A percentile compares a stretch with the other conserved stretches of the same genome.
phyloP scores from a whole-genome alignment of 2,329 filamentous ascomycete species.

The Rhexocercosporidium sp. region DNA sequence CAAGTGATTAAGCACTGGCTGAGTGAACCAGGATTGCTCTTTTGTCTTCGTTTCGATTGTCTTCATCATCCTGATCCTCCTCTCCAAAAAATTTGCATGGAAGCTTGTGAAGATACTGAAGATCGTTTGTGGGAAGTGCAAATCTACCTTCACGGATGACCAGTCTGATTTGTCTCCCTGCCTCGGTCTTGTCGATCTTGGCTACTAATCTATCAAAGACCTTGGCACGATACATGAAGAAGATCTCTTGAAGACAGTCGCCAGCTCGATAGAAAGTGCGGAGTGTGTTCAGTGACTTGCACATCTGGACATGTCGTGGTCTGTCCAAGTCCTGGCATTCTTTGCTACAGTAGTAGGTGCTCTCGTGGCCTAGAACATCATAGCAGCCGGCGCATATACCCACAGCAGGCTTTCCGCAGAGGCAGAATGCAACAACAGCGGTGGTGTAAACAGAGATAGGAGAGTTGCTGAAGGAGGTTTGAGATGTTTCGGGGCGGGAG shows the following conservation, averaged over 20 bases:
- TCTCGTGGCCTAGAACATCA: background rate
- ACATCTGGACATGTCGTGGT: constrained; percentile 4
- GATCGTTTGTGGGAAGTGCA: background rate
- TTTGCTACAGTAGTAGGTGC: constrained; percentile 14
- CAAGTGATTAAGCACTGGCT: background rate
- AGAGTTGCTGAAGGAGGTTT: background rate
- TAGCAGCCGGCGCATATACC: background rate
- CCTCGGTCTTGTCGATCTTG: background rate
- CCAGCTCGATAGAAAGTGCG: background rate
- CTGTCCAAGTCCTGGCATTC: constrained; percentile 10
- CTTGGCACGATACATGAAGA: constrained; percentile 6
- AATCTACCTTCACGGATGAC: background rate
- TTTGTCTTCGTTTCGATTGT: background rate
- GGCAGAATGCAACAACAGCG: background rate
- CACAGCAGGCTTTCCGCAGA: background rate
- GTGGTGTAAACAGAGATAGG: background rate
- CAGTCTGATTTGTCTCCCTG: background rate
- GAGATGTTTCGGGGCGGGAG: background rate
- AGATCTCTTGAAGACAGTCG: constrained; percentile 4
- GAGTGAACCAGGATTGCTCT: background rate
- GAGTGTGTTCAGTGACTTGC: background rate
- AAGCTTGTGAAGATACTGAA: background rate
- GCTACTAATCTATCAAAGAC: constrained; percentile 5
- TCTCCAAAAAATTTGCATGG: background rate
- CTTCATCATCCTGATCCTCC: background rate